Conservation (phyloP, 2,329 filamentous ascomycete genomes). For the Neurospora sp. region DNA sequence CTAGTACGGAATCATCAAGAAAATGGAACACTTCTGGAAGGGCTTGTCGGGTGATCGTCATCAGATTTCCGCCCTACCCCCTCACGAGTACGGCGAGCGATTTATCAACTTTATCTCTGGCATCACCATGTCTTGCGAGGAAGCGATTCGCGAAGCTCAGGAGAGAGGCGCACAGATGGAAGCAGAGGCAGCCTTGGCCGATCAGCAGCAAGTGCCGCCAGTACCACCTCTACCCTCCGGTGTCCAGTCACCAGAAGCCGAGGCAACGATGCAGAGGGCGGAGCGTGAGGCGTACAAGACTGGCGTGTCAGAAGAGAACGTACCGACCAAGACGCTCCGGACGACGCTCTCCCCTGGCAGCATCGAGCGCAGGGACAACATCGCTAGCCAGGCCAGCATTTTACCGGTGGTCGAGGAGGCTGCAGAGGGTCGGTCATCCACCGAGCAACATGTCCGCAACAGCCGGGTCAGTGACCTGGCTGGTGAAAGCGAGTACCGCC, state of each 20-base stretch:
- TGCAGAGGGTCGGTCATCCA: conserved; percentile 63
- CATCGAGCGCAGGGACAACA: background rate
- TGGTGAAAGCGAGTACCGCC: conserved; percentile 25
- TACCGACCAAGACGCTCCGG: conserved; percentile 51
- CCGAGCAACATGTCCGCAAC: conserved; percentile 42
- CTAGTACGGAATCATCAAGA: conserved; percentile 89
- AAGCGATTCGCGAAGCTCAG: conserved; percentile 57
- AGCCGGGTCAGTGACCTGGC: conserved; percentile 30
- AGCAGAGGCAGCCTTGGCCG: conserved; percentile 37
- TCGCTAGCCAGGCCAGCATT: conserved; percentile 31
- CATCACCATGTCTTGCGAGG: conserved; percentile 83
- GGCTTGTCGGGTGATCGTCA: conserved; percentile 72
- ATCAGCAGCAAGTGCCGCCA: conserved; percentile 18
- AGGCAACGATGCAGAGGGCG: conserved; percentile 31
- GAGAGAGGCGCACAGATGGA: conserved; percentile 44
- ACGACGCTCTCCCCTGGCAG: conserved; percentile 18
- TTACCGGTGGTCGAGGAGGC: conserved; percentile 85
- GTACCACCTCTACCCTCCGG: conserved; percentile 25
- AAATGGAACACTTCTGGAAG: conserved; percentile 95
- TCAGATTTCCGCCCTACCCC: conserved; percentile 87
- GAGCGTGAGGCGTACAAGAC: conserved; percentile 27
- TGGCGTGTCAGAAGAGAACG: conserved; percentile 33
- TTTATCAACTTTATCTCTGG: conserved; percentile 88
- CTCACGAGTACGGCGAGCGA: conserved; percentile 82
- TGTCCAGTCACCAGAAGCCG: conserved; percentile 27